Base-by-base conservation (phyloP, 805 yeast species). In the Maudiozyma pseudohumilis region DNA sequence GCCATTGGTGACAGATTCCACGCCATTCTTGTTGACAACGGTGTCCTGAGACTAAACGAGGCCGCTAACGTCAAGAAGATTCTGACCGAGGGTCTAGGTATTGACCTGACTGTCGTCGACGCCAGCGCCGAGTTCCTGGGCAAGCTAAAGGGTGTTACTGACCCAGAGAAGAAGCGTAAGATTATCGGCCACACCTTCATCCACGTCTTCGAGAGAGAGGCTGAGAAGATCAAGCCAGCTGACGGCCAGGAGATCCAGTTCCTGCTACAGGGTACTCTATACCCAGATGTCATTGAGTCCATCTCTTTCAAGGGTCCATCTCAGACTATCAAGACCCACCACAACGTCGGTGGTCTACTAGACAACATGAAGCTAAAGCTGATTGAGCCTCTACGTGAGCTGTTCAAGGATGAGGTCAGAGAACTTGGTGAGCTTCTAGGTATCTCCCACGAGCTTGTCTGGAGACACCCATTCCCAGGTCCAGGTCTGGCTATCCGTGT, bases 381-480 rank as follows among this genome's bases (percentile, higher is more conserved):
- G 59, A 92, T 92, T 56, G 99, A 92, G 74, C 99, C 99, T 40
- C 75, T 92, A 62, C 82, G 99, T 67, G 99, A 92, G 72, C 75
- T 92, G 56, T 92, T 92, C 76, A 92, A 92, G 69, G 99, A 92
- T 64, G 99, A 92, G 73, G 99, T 92, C 41, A 86, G 99, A 66
- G 84, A 80, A 53, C 71, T 92, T 51, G 99, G 99, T 66, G 85
- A 86, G 69, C 67, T 92, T 38, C 69, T 92, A 68, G 96, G 95
- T 35, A 89, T 92, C 53, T 94, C 96, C 25, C 92, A 85, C 59
- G 97, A 92, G 53, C 74, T 92, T 52, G 97, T 92, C 50, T 89
- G 97, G 97, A 85, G 99, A 74, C 99, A 92, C 63, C 99, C 99
- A 40, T 92, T 92, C 94, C 99, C 99, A 55, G 99, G 99, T 61